Percentiles rank a stretch among this genome's conserved stretches.
These are phyloP conservation scores for Leccinum colubrinum DNA, from an alignment of 1,284 basidiomycete genomes.

Conservation along the genomic window DNA sequence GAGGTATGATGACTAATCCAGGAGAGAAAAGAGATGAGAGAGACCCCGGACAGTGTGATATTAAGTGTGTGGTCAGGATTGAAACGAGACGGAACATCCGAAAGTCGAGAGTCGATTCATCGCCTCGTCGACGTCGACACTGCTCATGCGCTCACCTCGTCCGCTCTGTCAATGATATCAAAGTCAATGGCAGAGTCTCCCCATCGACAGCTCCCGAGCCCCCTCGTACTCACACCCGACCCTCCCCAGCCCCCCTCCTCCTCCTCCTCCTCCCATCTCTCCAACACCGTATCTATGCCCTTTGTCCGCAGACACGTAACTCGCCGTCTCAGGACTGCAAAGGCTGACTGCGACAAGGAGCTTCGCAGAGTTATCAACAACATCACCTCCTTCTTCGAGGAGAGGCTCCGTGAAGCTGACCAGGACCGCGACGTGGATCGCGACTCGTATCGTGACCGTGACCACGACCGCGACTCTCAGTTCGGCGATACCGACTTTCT, in stretches of 20 bases:
- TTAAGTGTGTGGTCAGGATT: slow-evolving; percentile 1
- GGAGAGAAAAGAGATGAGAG: too few species aligned
- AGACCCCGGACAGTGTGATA: slow-evolving; percentile 26
- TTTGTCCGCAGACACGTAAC: slow-evolving; percentile 94
- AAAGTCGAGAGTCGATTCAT: neutral
- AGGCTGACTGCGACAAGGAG: slow-evolving; percentile 95
- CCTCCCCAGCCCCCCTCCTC: neutral
- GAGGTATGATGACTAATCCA: neutral
- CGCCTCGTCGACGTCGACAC: neutral
- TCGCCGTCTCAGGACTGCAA: slow-evolving; percentile 89
- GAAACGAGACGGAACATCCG: slow-evolving; percentile 14
- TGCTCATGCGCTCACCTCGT: neutral
- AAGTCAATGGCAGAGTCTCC: slow-evolving; percentile 28
- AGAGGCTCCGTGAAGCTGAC: slow-evolving; percentile 75
- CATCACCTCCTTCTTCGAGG: slow-evolving; percentile 94
- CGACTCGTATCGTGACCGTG: slow-evolving; percentile 52
- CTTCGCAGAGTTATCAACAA: slow-evolving; percentile 89
- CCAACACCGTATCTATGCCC: slow-evolving; percentile 82
- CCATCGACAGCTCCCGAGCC: slow-evolving; percentile 71
- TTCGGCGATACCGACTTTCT: slow-evolving; percentile 52
- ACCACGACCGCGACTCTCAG: slow-evolving; percentile 47
- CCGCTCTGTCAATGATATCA: slow-evolving; percentile 11
- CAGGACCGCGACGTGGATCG: slow-evolving; percentile 61
- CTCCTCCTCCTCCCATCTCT: slow-evolving; percentile 34
- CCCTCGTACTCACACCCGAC: slow-evolving; percentile 73